phyloP scores from a whole-genome alignment of 2,329 filamentous ascomycete species.

The Cladosporium sp. region DNA sequence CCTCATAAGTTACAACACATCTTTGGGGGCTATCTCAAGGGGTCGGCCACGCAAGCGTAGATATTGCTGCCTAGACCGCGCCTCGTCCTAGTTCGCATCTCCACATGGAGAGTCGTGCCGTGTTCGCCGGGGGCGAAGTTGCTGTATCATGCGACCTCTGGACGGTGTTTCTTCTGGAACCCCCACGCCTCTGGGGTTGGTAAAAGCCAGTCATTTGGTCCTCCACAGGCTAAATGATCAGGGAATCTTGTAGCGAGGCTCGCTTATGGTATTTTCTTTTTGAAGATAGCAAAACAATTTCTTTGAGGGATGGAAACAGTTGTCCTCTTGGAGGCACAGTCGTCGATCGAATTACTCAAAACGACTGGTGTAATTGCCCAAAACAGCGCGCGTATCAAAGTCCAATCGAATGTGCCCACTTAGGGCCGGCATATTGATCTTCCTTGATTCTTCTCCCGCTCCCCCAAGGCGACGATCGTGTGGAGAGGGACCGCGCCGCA shows the following conservation, averaged over 20 bases:
- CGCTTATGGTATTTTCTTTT: not conserved
- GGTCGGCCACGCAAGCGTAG: constrained; percentile 10
- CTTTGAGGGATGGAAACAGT: not conserved
- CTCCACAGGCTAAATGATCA: constrained; percentile 7
- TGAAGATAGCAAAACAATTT: not conserved
- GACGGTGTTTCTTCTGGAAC: constrained; percentile 8
- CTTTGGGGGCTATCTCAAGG: not conserved
- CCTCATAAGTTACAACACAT: constrained; percentile 1
- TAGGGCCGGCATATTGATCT: constrained; percentile 10
- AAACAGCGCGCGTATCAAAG: not conserved
- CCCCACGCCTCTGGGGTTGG: constrained; percentile 6
- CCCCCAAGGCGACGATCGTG: constrained; percentile 8
- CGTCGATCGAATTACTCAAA: too few relatives aligned
- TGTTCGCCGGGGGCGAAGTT: constrained; percentile 5
- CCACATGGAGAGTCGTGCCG: constrained; percentile 12
- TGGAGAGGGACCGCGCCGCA: constrained; percentile 12
- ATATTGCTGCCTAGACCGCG: constrained; percentile 11
- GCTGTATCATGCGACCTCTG: not conserved
- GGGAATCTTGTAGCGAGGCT: not conserved
- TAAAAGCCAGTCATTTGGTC: too few relatives aligned
- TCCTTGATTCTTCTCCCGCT: constrained; percentile 12
- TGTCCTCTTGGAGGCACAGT: too few relatives aligned
- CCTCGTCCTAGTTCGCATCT: not conserved
- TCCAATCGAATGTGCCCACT: not conserved
- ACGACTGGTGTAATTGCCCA: constrained; percentile 6